These are phyloP conservation scores for Fusarium mexicanum DNA, from an alignment of 2,329 filamentous ascomycete genomes.

Conservation along the genomic window DNA sequence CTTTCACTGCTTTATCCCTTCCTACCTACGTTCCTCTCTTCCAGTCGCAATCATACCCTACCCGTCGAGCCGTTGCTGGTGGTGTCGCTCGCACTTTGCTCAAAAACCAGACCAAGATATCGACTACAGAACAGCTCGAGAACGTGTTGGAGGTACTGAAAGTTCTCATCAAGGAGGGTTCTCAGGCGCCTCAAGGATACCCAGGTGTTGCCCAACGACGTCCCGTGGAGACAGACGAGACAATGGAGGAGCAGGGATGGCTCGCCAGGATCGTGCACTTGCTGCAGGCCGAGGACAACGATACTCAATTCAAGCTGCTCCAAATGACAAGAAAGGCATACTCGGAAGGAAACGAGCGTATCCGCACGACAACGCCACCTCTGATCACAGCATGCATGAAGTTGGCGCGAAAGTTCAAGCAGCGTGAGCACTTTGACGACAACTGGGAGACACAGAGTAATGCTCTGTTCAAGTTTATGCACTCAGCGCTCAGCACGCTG, in stretches of 20 bases:
- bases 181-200: constrained; percentile 84
- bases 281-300: constrained; percentile 83
- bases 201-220: constrained; percentile 82
- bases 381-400: constrained; percentile 91
- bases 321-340: constrained; percentile 90
- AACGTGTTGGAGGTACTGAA: constrained; percentile 88
- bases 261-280: constrained; percentile 91
- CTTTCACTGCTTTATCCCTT: constrained; percentile 95
- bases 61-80: constrained; percentile 87
- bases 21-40: constrained; percentile 92
- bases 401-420: constrained; percentile 87
- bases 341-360: constrained; percentile 90
- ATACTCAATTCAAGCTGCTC: constrained; percentile 92
- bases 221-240: constrained; percentile 89
- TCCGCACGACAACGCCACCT: constrained; percentile 94
- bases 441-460: constrained; percentile 74
- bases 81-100: constrained; percentile 87
- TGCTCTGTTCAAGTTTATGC: constrained; percentile 93
- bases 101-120: constrained; percentile 81
- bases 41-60: constrained; percentile 92
- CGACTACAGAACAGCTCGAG: constrained; percentile 81
- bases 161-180: constrained; percentile 93
- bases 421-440: constrained; percentile 82
- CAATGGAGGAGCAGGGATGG: constrained; percentile 97
- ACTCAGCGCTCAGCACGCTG: constrained; percentile 84